phyloP scores from a whole-genome alignment of 192 early-diverging fungal species.

The Backusella parvicylindrica region DNA sequence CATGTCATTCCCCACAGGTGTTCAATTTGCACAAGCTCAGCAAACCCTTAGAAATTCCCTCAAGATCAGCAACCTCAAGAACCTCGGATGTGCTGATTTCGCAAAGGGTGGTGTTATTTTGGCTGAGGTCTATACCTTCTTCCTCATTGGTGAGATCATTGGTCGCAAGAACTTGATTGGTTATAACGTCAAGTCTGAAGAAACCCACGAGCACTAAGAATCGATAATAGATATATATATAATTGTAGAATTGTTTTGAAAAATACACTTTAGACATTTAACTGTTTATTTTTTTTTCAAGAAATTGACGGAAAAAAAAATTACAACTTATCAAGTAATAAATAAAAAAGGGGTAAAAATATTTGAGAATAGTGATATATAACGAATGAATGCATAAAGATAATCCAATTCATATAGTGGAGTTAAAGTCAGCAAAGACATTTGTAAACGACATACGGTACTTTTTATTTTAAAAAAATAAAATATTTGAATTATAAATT shows the following conservation, averaged over 20 bases:
- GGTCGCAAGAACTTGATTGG: constrained; percentile 63
- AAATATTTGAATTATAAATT: too few species aligned
- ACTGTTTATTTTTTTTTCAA: too few species aligned
- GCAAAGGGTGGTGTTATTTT: constrained; percentile 50
- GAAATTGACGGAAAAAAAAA: too few species aligned
- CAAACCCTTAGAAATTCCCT: constrained; percentile 37
- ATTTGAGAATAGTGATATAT: too few species aligned
- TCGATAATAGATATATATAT: neutral
- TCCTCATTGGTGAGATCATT: constrained; percentile 60
- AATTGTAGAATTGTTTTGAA: neutral
- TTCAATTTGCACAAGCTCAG: constrained; percentile 48
- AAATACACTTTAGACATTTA: neutral
- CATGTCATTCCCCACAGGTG: constrained; percentile 51
- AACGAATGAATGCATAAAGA: too few species aligned
- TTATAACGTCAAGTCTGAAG: constrained; percentile 46
- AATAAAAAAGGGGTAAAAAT: neutral
- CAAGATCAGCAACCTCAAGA: constrained; percentile 42
- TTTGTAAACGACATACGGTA: too few species aligned
- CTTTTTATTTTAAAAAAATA: too few species aligned
- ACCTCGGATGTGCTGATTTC: constrained; percentile 39
- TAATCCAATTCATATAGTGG: too few species aligned
- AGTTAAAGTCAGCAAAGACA: too few species aligned
- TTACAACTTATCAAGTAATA: too few species aligned
- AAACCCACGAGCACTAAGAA: constrained; percentile 1
- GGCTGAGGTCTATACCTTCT: constrained; percentile 56